Percentiles rank a stretch among this genome's conserved stretches.
Evolutionary conservation across 2,329 filamentous ascomycete genomes (phyloP).

Genomic region (Botrytis elliptica): DNA sequence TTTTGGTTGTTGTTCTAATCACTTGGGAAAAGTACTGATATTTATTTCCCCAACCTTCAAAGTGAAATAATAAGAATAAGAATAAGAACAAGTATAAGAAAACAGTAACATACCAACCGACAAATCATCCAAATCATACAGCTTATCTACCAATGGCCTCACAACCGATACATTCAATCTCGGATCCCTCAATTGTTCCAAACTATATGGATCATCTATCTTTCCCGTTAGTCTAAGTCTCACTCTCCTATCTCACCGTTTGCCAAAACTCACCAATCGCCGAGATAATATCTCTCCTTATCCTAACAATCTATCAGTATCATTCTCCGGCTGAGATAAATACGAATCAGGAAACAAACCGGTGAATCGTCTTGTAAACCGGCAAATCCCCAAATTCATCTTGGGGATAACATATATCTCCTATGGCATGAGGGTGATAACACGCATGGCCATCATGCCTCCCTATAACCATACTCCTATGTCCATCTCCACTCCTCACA

Average conservation of each 20-base stretch:
- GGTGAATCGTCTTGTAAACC: slow-evolving; percentile 76
- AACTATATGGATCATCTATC: slow-evolving; percentile 61
- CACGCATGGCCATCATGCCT: slow-evolving; percentile 29
- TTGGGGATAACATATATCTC: slow-evolving; percentile 31
- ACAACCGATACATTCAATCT: slow-evolving; percentile 74
- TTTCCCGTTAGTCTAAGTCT: not conserved
- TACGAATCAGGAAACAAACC: slow-evolving; percentile 40
- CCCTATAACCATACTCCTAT: not conserved
- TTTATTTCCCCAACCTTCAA: not conserved
- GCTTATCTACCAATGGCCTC: slow-evolving; percentile 77
- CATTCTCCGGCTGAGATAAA: not conserved
- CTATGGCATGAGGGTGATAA: slow-evolving; percentile 32
- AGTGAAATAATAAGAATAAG: not conserved
- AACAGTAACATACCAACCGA: slow-evolving; percentile 59
- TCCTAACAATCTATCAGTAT: slow-evolving; percentile 38
- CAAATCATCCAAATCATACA: slow-evolving; percentile 76
- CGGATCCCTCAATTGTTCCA: slow-evolving; percentile 76
- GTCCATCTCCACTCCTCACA: not conserved
- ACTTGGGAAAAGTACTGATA: not conserved
- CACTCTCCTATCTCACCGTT: not conserved
- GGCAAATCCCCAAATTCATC: slow-evolving; percentile 50
- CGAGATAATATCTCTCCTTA: slow-evolving; percentile 61
- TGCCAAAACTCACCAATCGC: slow-evolving; percentile 57
- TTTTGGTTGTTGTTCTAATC: not conserved
- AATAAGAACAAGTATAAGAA: not conserved